Evolutionary conservation across 441 rosid genomes (phyloP).

Genomic region (Arabidopsis lyrata): DNA sequence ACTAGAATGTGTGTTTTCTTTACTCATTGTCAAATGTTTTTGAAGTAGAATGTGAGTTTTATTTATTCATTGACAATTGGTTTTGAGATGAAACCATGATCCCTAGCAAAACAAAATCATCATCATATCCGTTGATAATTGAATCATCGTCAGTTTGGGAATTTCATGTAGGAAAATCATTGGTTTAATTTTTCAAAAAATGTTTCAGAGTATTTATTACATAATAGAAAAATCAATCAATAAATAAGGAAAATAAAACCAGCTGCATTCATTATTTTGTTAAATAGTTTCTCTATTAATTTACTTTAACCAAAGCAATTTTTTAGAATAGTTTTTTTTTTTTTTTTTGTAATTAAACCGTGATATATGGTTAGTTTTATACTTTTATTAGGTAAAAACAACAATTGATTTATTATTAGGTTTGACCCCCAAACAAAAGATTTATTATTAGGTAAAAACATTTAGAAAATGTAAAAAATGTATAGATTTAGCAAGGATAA

Average conservation of each 20-base stretch:
- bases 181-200: neutral
- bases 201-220: neutral
- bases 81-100: neutral
- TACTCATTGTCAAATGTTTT: neutral
- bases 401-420: neutral
- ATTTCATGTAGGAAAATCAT: neutral
- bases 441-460: neutral
- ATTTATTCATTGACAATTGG: neutral
- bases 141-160: neutral
- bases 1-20: neutral
- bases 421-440: neutral
- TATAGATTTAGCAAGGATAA: neutral
- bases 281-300: neutral
- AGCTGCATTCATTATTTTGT: neutral
- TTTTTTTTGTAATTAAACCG: neutral
- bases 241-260: neutral
- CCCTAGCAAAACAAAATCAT: too few relatives aligned
- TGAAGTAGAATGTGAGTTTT: neutral
- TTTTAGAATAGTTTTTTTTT: neutral
- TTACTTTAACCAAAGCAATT: neutral
- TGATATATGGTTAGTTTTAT: neutral
- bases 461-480: neutral
- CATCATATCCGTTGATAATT: too few relatives aligned
- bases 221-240: neutral
- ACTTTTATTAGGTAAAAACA: conserved; percentile 19